Base-by-base conservation (phyloP, 2,329 filamentous ascomycete genomes). In the Phaeosphaeria sp. region DNA sequence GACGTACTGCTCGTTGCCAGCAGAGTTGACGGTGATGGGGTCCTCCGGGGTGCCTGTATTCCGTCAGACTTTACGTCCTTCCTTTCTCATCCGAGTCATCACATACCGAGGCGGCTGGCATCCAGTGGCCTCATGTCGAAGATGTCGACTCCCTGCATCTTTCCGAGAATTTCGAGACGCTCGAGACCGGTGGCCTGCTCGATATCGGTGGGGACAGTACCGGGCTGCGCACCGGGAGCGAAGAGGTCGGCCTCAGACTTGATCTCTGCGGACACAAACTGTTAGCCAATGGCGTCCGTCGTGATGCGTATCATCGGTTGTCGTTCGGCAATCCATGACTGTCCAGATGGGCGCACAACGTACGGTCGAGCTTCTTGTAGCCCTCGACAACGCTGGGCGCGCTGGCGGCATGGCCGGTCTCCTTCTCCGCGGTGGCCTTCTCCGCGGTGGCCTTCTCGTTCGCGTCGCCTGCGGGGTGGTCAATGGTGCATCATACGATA, bases 41-140 rank as follows among this genome's bases (percentile, higher is more conserved):
- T 97, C 84, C 66, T 96, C 86, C 75, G 97, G 80, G 59, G 95
- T 98, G 77, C 92, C 91, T 94, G 66, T 59, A 55, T 42, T 46
- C 21, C 39, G 49, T 75, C 55, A 73, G 58, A 54, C 43, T 57
- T 64, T 55, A 45, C 25, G 30, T 53, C 47, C 44, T 46, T 17
- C 45, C 21, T 25, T 33, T 25, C 30, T 48, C 33, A 33, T 25
- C 39, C 7, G 52, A 40, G 13, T n/a, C 21, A 3, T 54, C 18
- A 65, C 83, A 66, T 85, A 91, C 94, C 94, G 81, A 87, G 87
- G 77, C 95, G 89, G 79, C 91, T 95, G 65, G 94, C 86, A 79
- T 98, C 95, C 72, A 99, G 87, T 64, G 95, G 95, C 81, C 88
- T 90, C 95, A 98, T 97, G 83, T 99, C 93, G 84, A 99, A 99